Evolutionary conservation across 2,329 filamentous ascomycete genomes (phyloP), one percentile per base, ranked within the genome.

Genomic region (Neofusicoccum umdonicola): DNA sequence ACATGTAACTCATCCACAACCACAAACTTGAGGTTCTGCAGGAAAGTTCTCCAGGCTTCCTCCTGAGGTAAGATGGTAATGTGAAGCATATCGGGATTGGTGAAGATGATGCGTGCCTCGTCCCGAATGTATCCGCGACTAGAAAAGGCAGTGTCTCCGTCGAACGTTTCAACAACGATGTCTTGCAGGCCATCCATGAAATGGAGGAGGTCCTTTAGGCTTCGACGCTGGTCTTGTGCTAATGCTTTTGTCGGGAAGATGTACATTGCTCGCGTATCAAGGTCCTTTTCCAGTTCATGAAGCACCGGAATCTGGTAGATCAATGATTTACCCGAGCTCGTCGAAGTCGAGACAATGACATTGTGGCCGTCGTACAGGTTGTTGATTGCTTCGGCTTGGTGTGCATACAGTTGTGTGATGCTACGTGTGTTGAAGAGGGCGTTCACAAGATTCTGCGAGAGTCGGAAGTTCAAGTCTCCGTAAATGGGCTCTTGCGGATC

Each of bases 161-260:
- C 95, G 69, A 96, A 98, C 0, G 95, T 97, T 73, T 97, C 95
- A 2, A 97, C 92, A 17, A 96, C 80, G 0, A 88, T 81, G 47
- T 91, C 83, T 72, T 93, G 88, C 22, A 98, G 78, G 0, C 88
- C 88, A 0, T 89, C 85, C 84, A 99, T 91, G 71, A 90, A 97
- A 0, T 85, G 80, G 66, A 98, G 81, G 73, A 98, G 85, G 62
- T 97, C 92, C 71, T 91, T 91, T 74, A 99, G 81, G 69, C 93
- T 97, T 69, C 93, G 86, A 70, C 89, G 88, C 76, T 99, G 95
- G 76, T 99, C 95, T 75, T 99, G 95, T 0, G 95, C 94, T 15
- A 99, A 80, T 1, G 95, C 95, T 78, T 99, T 99, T 0, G 95
- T 99, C 0, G 95, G 95, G 67, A 99, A 99, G 41, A 99, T 97